phyloP scores from a whole-genome alignment of 2,329 filamentous ascomycete genomes.

The Fusarium paranaense region DNA sequence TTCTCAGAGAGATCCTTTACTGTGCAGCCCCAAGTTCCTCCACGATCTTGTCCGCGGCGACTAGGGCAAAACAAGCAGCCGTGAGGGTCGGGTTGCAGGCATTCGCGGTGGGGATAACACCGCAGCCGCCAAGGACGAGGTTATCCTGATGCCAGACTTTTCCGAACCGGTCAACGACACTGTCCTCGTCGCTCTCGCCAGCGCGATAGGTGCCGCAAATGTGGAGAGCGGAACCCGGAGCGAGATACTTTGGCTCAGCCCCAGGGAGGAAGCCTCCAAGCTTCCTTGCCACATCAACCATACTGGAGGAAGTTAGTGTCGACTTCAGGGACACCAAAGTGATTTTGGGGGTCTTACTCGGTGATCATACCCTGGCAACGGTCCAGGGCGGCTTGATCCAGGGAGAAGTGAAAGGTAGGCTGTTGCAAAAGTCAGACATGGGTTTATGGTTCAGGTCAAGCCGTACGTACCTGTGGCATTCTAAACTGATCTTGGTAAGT shows the following conservation, averaged over 20 bases:
- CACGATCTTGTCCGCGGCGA: slow-evolving; percentile 7
- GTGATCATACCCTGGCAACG: slow-evolving; percentile 2
- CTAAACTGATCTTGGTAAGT: not conserved
- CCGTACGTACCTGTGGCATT: not conserved
- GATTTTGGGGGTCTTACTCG: not conserved
- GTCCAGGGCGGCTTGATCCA: not conserved
- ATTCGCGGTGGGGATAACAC: slow-evolving; percentile 8
- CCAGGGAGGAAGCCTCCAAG: slow-evolving; percentile 4
- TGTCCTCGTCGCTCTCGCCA: not conserved
- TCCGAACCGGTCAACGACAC: slow-evolving; percentile 1
- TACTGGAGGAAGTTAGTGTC: not conserved
- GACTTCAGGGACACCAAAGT: not conserved
- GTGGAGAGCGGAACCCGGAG: not conserved
- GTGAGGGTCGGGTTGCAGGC: slow-evolving; percentile 7
- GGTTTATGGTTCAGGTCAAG: too few species aligned
- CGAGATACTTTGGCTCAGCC: slow-evolving; percentile 3
- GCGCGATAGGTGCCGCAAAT: slow-evolving; percentile 12
- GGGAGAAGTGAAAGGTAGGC: slow-evolving; percentile 1
- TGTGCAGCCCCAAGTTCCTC: not conserved
- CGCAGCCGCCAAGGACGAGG: slow-evolving; percentile 2
- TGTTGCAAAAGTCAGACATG: not conserved
- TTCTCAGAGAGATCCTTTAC: not conserved
- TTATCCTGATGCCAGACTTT: not conserved
- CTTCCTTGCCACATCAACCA: not conserved
- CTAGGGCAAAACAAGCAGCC: slow-evolving; percentile 10